A percentile compares a stretch with the other conserved stretches of the same genome.
Conservation (phyloP, 306 rosid species). For the Ceratonia siliqua region DNA sequence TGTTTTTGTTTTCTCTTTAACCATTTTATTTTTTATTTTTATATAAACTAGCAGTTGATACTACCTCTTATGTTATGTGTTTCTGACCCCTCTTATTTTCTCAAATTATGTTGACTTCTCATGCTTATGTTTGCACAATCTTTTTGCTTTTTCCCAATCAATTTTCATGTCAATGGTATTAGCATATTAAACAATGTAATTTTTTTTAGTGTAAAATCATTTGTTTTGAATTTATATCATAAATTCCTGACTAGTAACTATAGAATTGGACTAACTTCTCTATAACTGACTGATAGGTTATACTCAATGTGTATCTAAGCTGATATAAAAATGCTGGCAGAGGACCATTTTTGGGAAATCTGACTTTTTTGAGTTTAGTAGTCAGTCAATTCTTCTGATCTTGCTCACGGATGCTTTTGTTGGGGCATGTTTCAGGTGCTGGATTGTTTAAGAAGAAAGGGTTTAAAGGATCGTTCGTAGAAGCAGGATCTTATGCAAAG, state of each 20-base stretch:
- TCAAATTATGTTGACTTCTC: too few species aligned
- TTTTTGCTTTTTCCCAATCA: too few species aligned
- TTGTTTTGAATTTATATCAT: background rate
- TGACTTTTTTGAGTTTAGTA: background rate
- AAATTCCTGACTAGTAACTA: background rate
- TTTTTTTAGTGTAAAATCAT: too few species aligned
- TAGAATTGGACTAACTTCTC: background rate
- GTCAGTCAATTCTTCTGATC: background rate
- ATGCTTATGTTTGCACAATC: too few species aligned
- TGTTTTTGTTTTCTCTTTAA: too few species aligned
- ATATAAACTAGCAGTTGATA: too few species aligned
- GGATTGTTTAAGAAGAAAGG: slow-evolving; percentile 91
- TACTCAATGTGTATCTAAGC: background rate
- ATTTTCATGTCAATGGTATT: too few species aligned
- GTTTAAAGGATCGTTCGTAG: slow-evolving; percentile 85
- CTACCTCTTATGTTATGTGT: too few species aligned
- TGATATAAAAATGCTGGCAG: background rate
- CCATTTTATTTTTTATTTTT: too few species aligned
- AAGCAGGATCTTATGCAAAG: slow-evolving; percentile 53
- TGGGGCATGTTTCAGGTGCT: slow-evolving; percentile 62
- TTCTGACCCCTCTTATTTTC: too few species aligned
- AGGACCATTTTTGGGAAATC: background rate
- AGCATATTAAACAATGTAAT: too few species aligned
- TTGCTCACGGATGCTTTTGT: slow-evolving; percentile 25
- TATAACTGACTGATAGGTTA: background rate